Base-by-base conservation (phyloP, 2,329 filamentous ascomycete species). In the Aspergillus thermomutatus region DNA sequence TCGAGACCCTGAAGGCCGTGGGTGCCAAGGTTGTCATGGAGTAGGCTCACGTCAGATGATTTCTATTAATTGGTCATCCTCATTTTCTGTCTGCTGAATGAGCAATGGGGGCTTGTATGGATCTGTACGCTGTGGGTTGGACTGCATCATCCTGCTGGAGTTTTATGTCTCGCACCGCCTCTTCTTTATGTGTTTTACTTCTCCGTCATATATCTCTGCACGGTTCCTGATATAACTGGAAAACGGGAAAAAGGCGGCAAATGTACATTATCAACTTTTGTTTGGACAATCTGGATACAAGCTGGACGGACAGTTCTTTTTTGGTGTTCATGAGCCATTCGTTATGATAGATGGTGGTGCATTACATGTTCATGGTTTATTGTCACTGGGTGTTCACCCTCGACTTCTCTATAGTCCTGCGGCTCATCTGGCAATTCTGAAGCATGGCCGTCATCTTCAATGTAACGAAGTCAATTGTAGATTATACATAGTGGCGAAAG, bases 21-120 rank as follows among this genome's bases (percentile, higher is more conserved):
- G 94, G 94, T 64, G 94, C 89, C 63, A 91, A 90, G 64, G 93
- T 91, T 60, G 80, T 84, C 63, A 94, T 99, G 90, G 94, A 99
- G 77, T 97, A 91, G 80, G n/a, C n/a, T n/a, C n/a, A n/a, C n/a
- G 52, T 31, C 17, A 57, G 54, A 54, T 54, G 50, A 37, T 46
- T 55, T 34, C 52, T 51, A 46, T 58, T 49, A 53, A 53, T 52
- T 31, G 55, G 52, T 56, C 49, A 50, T 46, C 23, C 37, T 51
- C 21, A n/a, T 47, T 52, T 50, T 54, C 49, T 49, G 26, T 55
- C 34, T 41, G 25, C 53, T 31, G 52, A 53, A 60, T 52, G 54
- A 55, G 37, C 48, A 50, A 52, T 34, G 52, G 45, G 31, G 40
- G 55, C 51, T 45, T 49, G 59, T 54, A 50, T 58, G 26, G 58